phyloP scores from a whole-genome alignment of 1,284 basidiomycete genomes.

The Golubevia sp. region DNA sequence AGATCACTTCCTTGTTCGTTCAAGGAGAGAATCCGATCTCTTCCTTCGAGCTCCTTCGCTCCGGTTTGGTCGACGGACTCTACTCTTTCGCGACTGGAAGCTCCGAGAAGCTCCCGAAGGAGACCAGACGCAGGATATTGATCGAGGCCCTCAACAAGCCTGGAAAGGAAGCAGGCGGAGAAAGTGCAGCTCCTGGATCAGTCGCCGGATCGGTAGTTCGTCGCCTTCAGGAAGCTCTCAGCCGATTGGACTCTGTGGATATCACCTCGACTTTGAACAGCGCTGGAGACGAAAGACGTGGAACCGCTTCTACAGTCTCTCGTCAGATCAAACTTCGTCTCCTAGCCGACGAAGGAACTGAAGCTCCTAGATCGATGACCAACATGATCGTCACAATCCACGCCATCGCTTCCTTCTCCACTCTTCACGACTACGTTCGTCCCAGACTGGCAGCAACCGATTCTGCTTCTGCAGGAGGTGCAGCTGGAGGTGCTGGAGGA shows the following conservation, averaged over 20 bases:
- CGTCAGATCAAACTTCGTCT: constrained; percentile 50
- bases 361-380: constrained; percentile 43
- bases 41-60: constrained; percentile 92
- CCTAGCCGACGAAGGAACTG: constrained; percentile 37
- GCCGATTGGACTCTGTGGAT: constrained; percentile 45
- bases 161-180: not conserved
- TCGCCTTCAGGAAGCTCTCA: constrained; percentile 50
- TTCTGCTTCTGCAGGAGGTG: constrained; percentile 1
- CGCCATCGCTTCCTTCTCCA: constrained; percentile 52
- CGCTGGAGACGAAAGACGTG: constrained; percentile 32
- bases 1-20: constrained; percentile 78
- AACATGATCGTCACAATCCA: constrained; percentile 54
- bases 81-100: constrained; percentile 77
- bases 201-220: constrained; percentile 19
- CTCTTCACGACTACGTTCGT: constrained; percentile 52
- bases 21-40: constrained; percentile 76
- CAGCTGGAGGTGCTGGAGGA: constrained; percentile 12
- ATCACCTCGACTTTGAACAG: constrained; percentile 37
- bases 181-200: constrained; percentile 1
- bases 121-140: constrained; percentile 29
- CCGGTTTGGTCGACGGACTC: constrained; percentile 85
- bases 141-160: constrained; percentile 19
- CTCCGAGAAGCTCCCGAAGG: constrained; percentile 15
- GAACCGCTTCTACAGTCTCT: constrained; percentile 35
- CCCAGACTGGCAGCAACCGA: constrained; percentile 32